These are phyloP conservation scores for Trichophyton verrucosum DNA, from an alignment of 2,329 filamentous ascomycete species.

Conservation along the genomic window DNA sequence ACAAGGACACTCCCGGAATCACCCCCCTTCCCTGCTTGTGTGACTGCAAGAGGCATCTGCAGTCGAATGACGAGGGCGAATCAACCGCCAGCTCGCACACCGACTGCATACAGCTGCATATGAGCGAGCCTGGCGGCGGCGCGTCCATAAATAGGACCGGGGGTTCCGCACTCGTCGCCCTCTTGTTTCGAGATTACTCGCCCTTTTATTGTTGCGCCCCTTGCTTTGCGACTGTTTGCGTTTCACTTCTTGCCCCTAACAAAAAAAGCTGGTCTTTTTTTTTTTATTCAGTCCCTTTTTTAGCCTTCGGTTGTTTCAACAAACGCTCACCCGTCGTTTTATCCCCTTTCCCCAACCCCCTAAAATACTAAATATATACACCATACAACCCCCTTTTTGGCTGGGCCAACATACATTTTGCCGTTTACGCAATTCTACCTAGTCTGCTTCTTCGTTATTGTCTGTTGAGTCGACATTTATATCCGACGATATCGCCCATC, in stretches of 20 bases:
- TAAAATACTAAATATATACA: constrained; percentile 3
- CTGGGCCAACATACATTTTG: neutral
- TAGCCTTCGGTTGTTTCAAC: constrained; percentile 1
- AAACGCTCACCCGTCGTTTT: neutral
- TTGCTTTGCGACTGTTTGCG: neutral
- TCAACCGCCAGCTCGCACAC: neutral
- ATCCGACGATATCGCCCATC: neutral
- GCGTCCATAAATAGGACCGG: constrained; percentile 4
- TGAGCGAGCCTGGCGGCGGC: neutral
- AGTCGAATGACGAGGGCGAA: neutral
- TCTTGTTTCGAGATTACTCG: neutral
- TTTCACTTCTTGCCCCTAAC: neutral
- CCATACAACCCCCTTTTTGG: neutral
- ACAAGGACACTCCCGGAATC: neutral
- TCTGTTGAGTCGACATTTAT: neutral
- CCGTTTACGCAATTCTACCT: neutral
- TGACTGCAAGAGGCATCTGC: neutral
- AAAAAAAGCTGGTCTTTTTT: constrained; percentile 5
- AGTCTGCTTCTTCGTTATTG: neutral
- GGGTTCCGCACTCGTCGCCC: neutral
- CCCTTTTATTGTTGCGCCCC: neutral
- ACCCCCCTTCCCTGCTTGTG: neutral
- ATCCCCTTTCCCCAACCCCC: neutral
- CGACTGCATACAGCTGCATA: neutral
- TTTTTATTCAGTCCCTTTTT: constrained; percentile 1